Base-by-base conservation (phyloP, 495 filamentous ascomycete genomes). In the Pseudoneurospora amorphoporcata region DNA sequence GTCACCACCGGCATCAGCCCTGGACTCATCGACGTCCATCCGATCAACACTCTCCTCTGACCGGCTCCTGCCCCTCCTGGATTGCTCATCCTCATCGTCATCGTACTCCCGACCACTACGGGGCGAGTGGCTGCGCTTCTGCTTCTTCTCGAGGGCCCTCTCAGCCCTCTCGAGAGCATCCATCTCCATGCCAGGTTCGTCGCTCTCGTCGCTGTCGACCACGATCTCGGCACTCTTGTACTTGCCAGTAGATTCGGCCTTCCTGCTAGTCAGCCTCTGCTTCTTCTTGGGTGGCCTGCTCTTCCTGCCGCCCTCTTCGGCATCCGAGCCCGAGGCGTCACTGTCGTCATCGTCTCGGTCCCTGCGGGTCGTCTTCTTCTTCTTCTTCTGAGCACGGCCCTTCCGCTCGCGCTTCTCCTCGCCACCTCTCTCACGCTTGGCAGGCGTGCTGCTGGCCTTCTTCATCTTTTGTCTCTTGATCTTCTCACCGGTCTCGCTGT, bases 151-250 rank as follows among this genome's bases (percentile, higher is more conserved):
- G 0, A 85, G 74, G 9, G 76, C 77, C 17, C 80, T 75, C 72
- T 85, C 83, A 12, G 84, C 82, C 61, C 79, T 75, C 53, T 84
- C 84, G 12, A 83, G 80, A 12, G 70, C 45, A 71, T 80, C 77
- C 29, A 65, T 65, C 47, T 74, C 78, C 6, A 72, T 74, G 9
- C 79, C 85, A 68, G 83, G 81, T 8, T 76, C 79, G 3, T 85
- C 82, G 10, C 80, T 82, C 16, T 82, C 87, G 39, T 86, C 87
- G 71, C 90, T 92, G 70, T 94, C 92, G 42, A 92, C 90, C 38
- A 97, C 89, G 72, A 92, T 87, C 80, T 96, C 93, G 43, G 84
- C 89, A 70, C 89, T 92, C 86, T 96, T 97, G 81, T 87, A 95
- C 77, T 94, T 94, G 53, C 53, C 29, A 61, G 74, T 79, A 19